A percentile compares a stretch with the other conserved stretches of the same genome.
These are phyloP conservation scores for Podaxis sp. DNA, from an alignment of 768 basidiomycete species.

Conservation along the genomic window DNA sequence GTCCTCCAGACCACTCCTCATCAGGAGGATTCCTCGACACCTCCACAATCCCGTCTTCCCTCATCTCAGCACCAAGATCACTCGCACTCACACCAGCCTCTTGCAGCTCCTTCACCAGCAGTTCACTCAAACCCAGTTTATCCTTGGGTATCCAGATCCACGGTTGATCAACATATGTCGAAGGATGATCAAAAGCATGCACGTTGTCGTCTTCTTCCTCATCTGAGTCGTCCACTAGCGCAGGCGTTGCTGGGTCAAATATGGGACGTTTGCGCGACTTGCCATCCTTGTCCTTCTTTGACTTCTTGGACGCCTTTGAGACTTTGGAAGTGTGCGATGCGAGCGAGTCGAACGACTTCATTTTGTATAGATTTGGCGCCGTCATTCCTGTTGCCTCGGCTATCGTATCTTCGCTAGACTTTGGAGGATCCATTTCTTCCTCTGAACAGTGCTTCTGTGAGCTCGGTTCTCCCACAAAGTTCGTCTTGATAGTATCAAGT, in stretches of 20 bases:
- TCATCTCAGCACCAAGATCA: conserved; percentile 45
- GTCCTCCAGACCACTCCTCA: conserved; percentile 40
- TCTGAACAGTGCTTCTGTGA: conserved; percentile 11
- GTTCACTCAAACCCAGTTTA: conserved; percentile 38
- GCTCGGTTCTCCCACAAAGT: conserved; percentile 24
- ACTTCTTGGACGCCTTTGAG: conserved; percentile 18
- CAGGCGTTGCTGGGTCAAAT: conserved; percentile 32
- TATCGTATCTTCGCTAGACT: conserved; percentile 17
- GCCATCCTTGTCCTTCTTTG: conserved; percentile 19
- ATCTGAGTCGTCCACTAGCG: conserved; percentile 28
- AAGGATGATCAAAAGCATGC: conserved; percentile 50
- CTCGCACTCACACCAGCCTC: conserved; percentile 41
- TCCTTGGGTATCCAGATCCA: conserved; percentile 51
- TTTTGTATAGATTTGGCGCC: conserved; percentile 6
- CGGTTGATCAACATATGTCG: conserved; percentile 42
- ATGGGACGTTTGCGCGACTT: conserved; percentile 16
- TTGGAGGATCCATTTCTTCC: conserved; percentile 17
- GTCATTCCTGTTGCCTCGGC: conserved; percentile 20
- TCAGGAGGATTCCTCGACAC: conserved; percentile 47
- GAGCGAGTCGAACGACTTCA: conserved; percentile 10
- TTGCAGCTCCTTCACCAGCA: conserved; percentile 37
- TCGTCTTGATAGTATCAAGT: conserved; percentile 31
- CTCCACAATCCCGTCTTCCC: conserved; percentile 42
- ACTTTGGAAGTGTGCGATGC: conserved; percentile 8
- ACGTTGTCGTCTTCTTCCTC: conserved; percentile 36